Conservation (phyloP, 2,329 filamentous ascomycete species). For the Hansfordia pulvinata region DNA sequence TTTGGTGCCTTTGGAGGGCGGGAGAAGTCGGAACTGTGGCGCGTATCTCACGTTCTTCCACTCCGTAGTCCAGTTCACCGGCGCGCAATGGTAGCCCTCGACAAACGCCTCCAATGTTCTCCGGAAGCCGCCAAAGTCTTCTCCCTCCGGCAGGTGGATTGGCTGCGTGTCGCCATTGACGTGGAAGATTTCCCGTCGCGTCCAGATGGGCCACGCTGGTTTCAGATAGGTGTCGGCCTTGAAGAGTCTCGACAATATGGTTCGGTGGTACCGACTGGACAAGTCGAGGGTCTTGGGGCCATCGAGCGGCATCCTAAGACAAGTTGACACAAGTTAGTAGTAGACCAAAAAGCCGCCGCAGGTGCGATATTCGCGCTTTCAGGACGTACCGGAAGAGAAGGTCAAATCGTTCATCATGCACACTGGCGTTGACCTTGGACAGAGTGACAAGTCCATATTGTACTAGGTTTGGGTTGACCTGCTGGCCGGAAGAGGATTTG, state of each 20-base stretch:
- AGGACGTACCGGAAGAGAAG: slow-evolving; percentile 36
- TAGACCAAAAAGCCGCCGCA: slow-evolving; percentile 2
- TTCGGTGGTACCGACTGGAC: slow-evolving; percentile 38
- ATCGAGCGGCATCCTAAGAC: slow-evolving; percentile 24
- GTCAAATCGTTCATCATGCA: slow-evolving; percentile 41
- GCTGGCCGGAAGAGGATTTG: slow-evolving; percentile 29
- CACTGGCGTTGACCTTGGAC: slow-evolving; percentile 34
- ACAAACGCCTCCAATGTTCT: slow-evolving; percentile 41
- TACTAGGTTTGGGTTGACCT: slow-evolving; percentile 30
- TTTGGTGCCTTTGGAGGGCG: slow-evolving; percentile 19
- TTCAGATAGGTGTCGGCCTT: slow-evolving; percentile 41
- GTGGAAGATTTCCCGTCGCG: slow-evolving; percentile 35
- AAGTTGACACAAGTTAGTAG: background rate
- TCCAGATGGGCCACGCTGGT: slow-evolving; percentile 43
- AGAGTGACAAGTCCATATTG: slow-evolving; percentile 38
- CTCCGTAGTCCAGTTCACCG: slow-evolving; percentile 37
- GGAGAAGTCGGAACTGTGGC: slow-evolving; percentile 40
- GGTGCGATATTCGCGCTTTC: background rate
- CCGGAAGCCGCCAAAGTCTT: slow-evolving; percentile 39
- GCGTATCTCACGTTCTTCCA: slow-evolving; percentile 27
- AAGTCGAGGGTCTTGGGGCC: slow-evolving; percentile 32
- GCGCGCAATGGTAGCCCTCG: slow-evolving; percentile 33
- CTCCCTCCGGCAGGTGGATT: slow-evolving; percentile 38
- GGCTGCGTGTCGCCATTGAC: slow-evolving; percentile 37
- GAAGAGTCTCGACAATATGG: slow-evolving; percentile 38